Base-by-base conservation (phyloP, 2,329 filamentous ascomycete genomes). In the Claviceps pusilla region DNA sequence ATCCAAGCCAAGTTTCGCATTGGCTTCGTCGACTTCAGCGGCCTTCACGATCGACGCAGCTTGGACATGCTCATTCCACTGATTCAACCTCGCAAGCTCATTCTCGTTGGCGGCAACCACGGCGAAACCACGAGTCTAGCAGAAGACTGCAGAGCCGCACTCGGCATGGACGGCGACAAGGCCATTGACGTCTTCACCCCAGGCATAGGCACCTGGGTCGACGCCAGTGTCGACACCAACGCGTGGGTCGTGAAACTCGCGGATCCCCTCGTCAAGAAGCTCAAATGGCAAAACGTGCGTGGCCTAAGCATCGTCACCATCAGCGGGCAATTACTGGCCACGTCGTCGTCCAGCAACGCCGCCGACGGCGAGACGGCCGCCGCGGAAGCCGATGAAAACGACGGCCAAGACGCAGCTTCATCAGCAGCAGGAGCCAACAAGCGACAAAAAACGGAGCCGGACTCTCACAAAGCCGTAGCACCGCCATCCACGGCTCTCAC, bases 191-290 rank as follows among this genome's bases (percentile, higher is more conserved):
- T 98, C 5, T 91, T 91, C 65, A 89, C 88, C 0, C 93, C 93
- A 1, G 69, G 73, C 10, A 74, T 87, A n/a, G 89, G 89, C 29
- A 74, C 78, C 39, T 73, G 76, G 14, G 77, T 98, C 46, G 84
- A 98, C 67, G 93, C 91, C 12, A 96, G 90, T 64, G 91, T 97
- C 46, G 93, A 98, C 66, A 97, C 91, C 5, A 96, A 97, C 66
- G 90, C 93, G 4, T 98, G 94, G 93, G 84, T 87, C 29, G 87
- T 98, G 57, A 95, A 90, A 68, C 77, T 98, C 19, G 89, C 88
- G 50, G 87, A 91, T 60, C 74, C 80, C 48, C 80, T 98, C 24
- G 86, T 95, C 56, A 88, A 88, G 69, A 86, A 86, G 61, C 76
- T 98, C 56, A 88, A 87, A 64, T 97, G 93, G 93, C 93, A 97